Evolutionary conservation across 2,329 filamentous ascomycete species (phyloP).

Genomic region (Gremmenia infestans): DNA sequence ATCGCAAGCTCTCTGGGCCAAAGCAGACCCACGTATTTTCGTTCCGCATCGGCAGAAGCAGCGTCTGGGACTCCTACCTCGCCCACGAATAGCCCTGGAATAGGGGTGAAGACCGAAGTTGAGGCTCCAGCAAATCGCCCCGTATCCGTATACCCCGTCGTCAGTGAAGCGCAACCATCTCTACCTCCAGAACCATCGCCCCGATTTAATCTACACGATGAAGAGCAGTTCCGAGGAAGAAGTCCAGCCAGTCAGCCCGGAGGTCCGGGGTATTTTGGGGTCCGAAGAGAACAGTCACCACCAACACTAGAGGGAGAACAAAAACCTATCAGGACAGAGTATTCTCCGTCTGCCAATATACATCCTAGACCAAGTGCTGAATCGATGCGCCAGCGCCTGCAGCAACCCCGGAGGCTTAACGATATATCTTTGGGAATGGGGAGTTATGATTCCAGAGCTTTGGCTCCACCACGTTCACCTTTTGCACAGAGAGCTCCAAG

Average conservation of each 20-base stretch:
- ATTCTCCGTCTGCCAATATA: slow-evolving; percentile 16
- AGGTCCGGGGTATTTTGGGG: slow-evolving; percentile 39
- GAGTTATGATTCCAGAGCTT: slow-evolving; percentile 35
- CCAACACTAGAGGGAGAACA: slow-evolving; percentile 40
- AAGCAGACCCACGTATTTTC: slow-evolving; percentile 75
- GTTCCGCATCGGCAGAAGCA: slow-evolving; percentile 61
- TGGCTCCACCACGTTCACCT: slow-evolving; percentile 42
- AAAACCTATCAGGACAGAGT: slow-evolving; percentile 8
- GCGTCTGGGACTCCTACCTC: slow-evolving; percentile 37
- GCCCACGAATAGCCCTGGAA: slow-evolving; percentile 33
- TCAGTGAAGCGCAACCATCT: slow-evolving; percentile 44
- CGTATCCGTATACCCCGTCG: slow-evolving; percentile 67
- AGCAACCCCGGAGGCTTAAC: slow-evolving; percentile 13
- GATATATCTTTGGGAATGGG: slow-evolving; percentile 20
- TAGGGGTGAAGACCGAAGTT: slow-evolving; percentile 50
- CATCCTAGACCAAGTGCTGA: slow-evolving; percentile 25
- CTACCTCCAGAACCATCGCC: slow-evolving; percentile 8
- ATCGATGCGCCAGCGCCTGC: slow-evolving; percentile 24
- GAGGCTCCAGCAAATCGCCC: slow-evolving; percentile 53
- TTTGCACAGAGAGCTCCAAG: slow-evolving; percentile 47
- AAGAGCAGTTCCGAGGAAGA: slow-evolving; percentile 25
- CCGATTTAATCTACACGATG: slow-evolving; percentile 16
- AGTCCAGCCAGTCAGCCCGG: slow-evolving; percentile 13
- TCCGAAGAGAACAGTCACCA: slow-evolving; percentile 54
- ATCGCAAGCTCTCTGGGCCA: slow-evolving; percentile 77